These are phyloP conservation scores for Pueraria montana DNA, from an alignment of 306 rosid genomes.

Conservation along the genomic window DNA sequence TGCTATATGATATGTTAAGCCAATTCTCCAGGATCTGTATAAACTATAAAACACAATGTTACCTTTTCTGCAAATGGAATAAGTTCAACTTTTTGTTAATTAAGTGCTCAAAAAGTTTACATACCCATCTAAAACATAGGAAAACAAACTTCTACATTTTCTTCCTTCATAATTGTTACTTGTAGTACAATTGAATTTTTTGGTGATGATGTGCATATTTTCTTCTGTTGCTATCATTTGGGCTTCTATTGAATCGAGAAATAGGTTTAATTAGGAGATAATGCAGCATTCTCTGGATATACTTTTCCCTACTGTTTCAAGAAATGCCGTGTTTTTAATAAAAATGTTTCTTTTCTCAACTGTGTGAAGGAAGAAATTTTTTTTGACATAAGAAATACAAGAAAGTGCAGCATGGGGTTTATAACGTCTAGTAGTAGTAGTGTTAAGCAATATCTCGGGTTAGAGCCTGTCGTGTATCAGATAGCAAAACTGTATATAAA, in stretches of 20 bases:
- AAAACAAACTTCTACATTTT: too few relatives aligned
- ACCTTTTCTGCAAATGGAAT: slow-evolving; percentile 5
- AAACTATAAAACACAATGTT: not conserved
- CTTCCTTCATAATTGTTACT: slow-evolving; percentile 1
- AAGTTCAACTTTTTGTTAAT: slow-evolving; percentile 1
- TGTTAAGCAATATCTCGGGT: not conserved
- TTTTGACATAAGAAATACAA: not conserved
- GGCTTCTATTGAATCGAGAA: too few relatives aligned
- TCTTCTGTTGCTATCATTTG: too few relatives aligned
- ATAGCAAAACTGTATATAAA: too few relatives aligned
- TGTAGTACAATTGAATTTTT: not conserved
- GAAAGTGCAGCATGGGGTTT: not conserved
- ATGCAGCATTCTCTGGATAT: too few relatives aligned
- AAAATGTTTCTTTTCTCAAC: not conserved
- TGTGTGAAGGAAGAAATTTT: not conserved
- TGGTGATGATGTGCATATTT: not conserved
- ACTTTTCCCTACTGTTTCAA: not conserved
- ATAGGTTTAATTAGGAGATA: too few relatives aligned
- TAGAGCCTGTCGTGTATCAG: too few relatives aligned
- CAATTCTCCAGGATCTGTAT: not conserved
- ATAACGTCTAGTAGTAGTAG: not conserved
- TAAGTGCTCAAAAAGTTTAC: not conserved
- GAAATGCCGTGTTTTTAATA: not conserved
- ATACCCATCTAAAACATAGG: not conserved
- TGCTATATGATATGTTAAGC: slow-evolving; percentile 29